Conservation (phyloP, 2,329 filamentous ascomycete species). For the Capronia epimyces region DNA sequence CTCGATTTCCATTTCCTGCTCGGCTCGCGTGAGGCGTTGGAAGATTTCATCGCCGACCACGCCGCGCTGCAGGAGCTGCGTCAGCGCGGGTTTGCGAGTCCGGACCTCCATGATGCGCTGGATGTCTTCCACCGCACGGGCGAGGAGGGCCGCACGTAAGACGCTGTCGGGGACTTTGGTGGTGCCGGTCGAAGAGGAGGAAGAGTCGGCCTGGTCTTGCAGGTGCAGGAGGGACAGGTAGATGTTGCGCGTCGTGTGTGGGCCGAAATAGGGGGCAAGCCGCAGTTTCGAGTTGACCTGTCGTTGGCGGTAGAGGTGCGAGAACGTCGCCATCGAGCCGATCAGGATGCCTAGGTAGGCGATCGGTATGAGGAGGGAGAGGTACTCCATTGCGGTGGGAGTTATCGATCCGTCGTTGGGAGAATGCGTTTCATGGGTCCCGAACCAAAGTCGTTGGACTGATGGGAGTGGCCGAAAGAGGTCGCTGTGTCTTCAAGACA, state of each 20-base stretch:
- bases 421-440: too few species aligned
- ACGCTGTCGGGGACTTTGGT: conserved; percentile 73
- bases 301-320: conserved; percentile 84
- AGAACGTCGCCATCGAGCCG: conserved; percentile 87
- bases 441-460: too few species aligned
- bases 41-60: conserved; percentile 94
- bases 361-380: conserved; percentile 77
- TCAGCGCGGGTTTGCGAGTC: conserved; percentile 80
- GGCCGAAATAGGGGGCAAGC: conserved; percentile 88
- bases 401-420: neutral
- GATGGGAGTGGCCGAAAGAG: too few species aligned
- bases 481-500: too few species aligned
- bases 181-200: neutral
- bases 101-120: conserved; percentile 83
- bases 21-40: conserved; percentile 83
- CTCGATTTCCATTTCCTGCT: conserved; percentile 97
- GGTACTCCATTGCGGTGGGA: conserved; percentile 14
- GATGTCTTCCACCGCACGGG: conserved; percentile 88
- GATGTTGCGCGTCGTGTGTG: conserved; percentile 85
- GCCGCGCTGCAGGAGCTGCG: conserved; percentile 75
- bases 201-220: conserved; percentile 41
- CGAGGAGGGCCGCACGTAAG: conserved; percentile 78
- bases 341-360: conserved; percentile 83
- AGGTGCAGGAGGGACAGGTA: conserved; percentile 90
- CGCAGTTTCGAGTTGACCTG: conserved; percentile 78